Conservation (phyloP, 257 asterid species). For the Thymus mandschuricus region DNA sequence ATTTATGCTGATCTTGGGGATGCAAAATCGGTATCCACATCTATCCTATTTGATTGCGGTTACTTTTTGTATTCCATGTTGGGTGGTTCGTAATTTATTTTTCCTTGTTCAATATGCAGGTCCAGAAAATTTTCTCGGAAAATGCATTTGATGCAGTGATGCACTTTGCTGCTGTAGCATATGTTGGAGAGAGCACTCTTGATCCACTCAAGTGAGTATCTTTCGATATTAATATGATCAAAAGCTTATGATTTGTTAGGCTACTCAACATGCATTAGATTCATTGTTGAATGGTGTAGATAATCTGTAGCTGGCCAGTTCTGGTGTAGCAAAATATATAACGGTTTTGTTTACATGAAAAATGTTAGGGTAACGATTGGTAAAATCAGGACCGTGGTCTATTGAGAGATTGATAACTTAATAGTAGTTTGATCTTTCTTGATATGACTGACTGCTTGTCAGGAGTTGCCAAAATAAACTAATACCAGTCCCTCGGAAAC, state of each 20-base stretch:
- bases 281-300: conserved; percentile 2
- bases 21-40: conserved; percentile 64
- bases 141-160: conserved; percentile 79
- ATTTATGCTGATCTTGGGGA: conserved; percentile 89
- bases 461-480: conserved; percentile 4
- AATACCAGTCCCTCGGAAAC: background rate
- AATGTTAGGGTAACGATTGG: background rate
- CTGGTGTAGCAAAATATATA: background rate
- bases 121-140: conserved; percentile 61
- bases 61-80: conserved; percentile 6
- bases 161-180: conserved; percentile 98
- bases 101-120: conserved; percentile 52
- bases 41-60: conserved; percentile 14
- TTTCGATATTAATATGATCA: background rate
- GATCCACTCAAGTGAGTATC: conserved; percentile 79
- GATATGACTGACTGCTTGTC: background rate
- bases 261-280: conserved; percentile 16
- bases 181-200: conserved; percentile 94
- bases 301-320: background rate
- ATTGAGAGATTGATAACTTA: background rate
- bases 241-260: background rate
- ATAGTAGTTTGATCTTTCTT: background rate
- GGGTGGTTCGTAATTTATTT: conserved; percentile 22
- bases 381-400: background rate
- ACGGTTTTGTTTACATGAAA: background rate